Evolutionary conservation across 345 rosid species (phyloP).

Genomic region (Salix udensis): DNA sequence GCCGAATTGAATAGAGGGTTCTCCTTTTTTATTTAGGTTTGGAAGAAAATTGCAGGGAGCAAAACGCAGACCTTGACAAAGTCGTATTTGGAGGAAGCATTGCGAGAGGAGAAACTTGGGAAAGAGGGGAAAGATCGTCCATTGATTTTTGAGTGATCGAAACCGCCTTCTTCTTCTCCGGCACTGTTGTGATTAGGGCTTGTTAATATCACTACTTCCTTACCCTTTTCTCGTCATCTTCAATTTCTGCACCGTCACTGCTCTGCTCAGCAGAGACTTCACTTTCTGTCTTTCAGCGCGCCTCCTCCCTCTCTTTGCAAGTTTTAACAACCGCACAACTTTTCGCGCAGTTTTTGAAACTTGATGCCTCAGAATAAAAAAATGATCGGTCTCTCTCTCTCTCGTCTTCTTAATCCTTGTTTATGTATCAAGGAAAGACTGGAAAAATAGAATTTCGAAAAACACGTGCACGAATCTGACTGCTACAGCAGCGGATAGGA

Average conservation of each 20-base stretch:
- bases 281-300: neutral
- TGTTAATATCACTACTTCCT: slow-evolving; percentile 15
- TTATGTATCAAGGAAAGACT: no score
- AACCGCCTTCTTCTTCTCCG: slow-evolving; percentile 22
- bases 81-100: slow-evolving; percentile 77
- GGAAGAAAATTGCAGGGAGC: neutral
- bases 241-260: neutral
- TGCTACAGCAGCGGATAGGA: no score
- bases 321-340: neutral
- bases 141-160: slow-evolving; percentile 15
- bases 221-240: slow-evolving; percentile 30
- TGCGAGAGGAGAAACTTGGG: slow-evolving; percentile 54
- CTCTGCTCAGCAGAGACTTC: neutral
- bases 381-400: no score
- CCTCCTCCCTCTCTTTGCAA: neutral
- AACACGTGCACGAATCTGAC: no score
- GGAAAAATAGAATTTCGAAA: no score
- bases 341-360: neutral
- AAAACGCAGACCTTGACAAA: slow-evolving; percentile 56
- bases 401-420: no score
- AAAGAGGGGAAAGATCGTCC: slow-evolving; percentile 30
- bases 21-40: neutral
- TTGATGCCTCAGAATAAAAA: no score
- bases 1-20: no score
- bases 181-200: slow-evolving; percentile 21